Evolutionary conservation across 768 basidiomycete species (phyloP).

Genomic region (Xerocomus potaroensis): DNA sequence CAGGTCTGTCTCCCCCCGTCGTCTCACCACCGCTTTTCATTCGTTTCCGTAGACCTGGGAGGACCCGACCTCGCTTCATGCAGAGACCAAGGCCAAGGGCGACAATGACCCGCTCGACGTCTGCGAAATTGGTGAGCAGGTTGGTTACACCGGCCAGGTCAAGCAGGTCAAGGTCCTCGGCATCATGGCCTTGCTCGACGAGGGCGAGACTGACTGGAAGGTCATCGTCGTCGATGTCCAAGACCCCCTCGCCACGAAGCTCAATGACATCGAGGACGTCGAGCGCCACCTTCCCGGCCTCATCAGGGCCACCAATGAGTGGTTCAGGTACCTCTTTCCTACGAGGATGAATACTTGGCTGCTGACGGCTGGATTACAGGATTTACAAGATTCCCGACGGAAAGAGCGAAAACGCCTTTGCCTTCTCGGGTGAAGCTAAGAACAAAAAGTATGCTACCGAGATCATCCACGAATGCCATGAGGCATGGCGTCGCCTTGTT

Average conservation of each 20-base stretch:
- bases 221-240: conserved; percentile 96
- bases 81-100: conserved; percentile 98
- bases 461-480: conserved; percentile 98
- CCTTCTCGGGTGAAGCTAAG: conserved; percentile 99
- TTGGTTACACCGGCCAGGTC: conserved; percentile 94
- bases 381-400: conserved; percentile 97
- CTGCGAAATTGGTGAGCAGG: conserved; percentile 98
- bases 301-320: conserved; percentile 96
- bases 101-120: conserved; percentile 99
- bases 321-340: conserved; percentile 77
- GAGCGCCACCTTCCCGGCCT: conserved; percentile 96
- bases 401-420: conserved; percentile 96
- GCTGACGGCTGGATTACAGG: conserved; percentile 36
- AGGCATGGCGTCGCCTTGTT: conserved; percentile 95
- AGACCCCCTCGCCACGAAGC: conserved; percentile 92
- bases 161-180: conserved; percentile 99
- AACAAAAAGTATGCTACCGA: conserved; percentile 99
- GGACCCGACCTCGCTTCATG: conserved; percentile 79
- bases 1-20: conserved; percentile 51
- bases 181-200: conserved; percentile 99
- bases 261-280: conserved; percentile 99
- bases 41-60: conserved; percentile 81
- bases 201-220: conserved; percentile 99
- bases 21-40: background rate
- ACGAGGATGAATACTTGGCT: background rate